These are phyloP conservation scores for Rosa chinensis DNA, from an alignment of 306 rosid species.

Conservation along the genomic window DNA sequence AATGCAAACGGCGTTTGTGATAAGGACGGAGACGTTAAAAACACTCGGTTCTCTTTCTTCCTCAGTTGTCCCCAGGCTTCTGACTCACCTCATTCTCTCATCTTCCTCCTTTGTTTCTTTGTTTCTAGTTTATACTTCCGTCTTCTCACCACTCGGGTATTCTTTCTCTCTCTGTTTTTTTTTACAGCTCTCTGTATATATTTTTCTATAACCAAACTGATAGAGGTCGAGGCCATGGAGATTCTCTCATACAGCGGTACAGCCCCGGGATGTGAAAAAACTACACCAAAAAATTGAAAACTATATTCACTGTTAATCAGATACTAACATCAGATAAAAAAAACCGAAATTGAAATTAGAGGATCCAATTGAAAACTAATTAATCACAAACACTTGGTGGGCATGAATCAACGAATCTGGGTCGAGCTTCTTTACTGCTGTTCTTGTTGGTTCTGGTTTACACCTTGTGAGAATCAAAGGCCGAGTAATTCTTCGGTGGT, in stretches of 20 bases:
- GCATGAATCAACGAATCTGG: conserved; percentile 51
- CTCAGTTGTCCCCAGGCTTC: too few relatives aligned
- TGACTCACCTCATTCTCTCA: too few relatives aligned
- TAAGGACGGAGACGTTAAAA: too few relatives aligned
- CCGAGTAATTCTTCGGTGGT: background rate
- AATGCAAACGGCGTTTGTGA: too few relatives aligned
- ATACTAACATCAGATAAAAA: background rate
- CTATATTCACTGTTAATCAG: conserved; percentile 11
- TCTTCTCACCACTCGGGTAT: too few relatives aligned
- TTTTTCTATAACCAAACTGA: conserved; percentile 10
- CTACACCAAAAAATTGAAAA: background rate
- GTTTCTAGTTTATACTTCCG: too few relatives aligned
- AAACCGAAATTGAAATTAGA: conserved; percentile 1
- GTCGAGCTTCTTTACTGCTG: conserved; percentile 42
- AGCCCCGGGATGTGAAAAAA: conserved; percentile 24
- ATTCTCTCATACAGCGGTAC: conserved; percentile 41
- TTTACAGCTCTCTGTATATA: conserved; percentile 10
- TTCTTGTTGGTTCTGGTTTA: conserved; percentile 80
- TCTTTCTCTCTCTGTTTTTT: too few relatives aligned
- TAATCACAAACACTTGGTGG: conserved; percentile 48
- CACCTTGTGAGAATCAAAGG: conserved; percentile 70
- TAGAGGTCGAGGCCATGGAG: conserved; percentile 21
- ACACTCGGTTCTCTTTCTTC: too few relatives aligned
- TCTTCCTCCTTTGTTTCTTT: too few relatives aligned
- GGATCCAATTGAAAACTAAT: background rate